phyloP scores from a whole-genome alignment of 441 rosid species.

The Erodium moschatum region DNA sequence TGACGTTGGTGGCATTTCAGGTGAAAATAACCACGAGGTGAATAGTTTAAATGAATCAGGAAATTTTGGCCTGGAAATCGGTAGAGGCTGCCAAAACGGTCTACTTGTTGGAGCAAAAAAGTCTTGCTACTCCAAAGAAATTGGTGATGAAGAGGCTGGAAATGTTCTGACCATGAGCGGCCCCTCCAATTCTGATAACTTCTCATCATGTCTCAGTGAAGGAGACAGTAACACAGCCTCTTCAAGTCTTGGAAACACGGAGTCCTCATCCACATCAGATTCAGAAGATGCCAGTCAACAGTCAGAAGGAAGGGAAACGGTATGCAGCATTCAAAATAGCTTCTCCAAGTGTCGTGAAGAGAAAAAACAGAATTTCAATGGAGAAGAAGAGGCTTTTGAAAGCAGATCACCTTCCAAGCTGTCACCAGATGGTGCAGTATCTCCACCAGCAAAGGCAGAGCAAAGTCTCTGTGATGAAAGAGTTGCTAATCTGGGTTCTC shows the following conservation, averaged over 20 bases:
- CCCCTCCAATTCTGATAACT: constrained; percentile 63
- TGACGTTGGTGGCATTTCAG: constrained; percentile 31
- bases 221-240: no score
- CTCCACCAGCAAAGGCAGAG: constrained; percentile 27
- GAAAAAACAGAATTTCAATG: constrained; percentile 26
- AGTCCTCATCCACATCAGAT: constrained; percentile 69
- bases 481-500: constrained; percentile 35
- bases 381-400: constrained; percentile 28
- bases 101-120: constrained; percentile 18
- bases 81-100: constrained; percentile 26
- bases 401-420: constrained; percentile 26
- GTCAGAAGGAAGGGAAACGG: constrained; percentile 49
- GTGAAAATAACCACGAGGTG: constrained; percentile 30
- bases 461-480: constrained; percentile 36
- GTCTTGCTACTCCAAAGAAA: constrained; percentile 25
- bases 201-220: constrained; percentile 69
- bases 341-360: constrained; percentile 37
- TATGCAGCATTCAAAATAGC: constrained; percentile 29
- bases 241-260: constrained; percentile 48
- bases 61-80: constrained; percentile 21
- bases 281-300: constrained; percentile 70
- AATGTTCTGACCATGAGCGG: constrained; percentile 35
- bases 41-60: constrained; percentile 22
- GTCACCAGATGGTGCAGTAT: constrained; percentile 7
- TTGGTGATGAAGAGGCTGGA: constrained; percentile 28